phyloP scores from a whole-genome alignment of 768 basidiomycete genomes.

The Tubosaeta sp. region DNA sequence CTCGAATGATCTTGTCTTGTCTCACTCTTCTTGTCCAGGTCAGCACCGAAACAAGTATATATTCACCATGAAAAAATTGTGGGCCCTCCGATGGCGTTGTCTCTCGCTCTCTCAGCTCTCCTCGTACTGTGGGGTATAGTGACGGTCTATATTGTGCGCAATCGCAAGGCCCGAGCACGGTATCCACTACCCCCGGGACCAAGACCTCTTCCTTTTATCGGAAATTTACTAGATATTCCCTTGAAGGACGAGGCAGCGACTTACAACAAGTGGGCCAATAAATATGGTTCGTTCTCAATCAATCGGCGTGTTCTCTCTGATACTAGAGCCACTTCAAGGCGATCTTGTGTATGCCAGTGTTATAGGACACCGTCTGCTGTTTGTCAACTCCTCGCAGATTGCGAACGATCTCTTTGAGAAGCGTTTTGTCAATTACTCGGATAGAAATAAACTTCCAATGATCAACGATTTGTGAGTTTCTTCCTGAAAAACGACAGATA shows the following conservation, averaged over 20 bases:
- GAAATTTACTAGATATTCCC: conserved; percentile 48
- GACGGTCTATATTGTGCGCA: conserved; percentile 16
- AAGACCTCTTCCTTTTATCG: conserved; percentile 46
- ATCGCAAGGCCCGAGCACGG: conserved; percentile 6
- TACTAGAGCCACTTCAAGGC: conserved; percentile 27
- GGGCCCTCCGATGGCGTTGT: conserved; percentile 12
- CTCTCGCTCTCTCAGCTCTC: conserved; percentile 11
- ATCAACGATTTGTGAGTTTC: conserved; percentile 43
- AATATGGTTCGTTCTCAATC: conserved; percentile 27
- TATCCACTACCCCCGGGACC: conserved; percentile 54
- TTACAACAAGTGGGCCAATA: conserved; percentile 41
- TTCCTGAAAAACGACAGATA: neutral
- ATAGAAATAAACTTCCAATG: conserved; percentile 45
- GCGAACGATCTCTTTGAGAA: conserved; percentile 56
- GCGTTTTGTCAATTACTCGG: conserved; percentile 52
- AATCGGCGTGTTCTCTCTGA: neutral
- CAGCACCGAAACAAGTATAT: conserved; percentile 15
- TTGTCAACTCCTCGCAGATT: conserved; percentile 44
- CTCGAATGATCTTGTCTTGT: conserved; percentile 1
- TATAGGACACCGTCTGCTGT: conserved; percentile 45
- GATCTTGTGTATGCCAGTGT: conserved; percentile 51
- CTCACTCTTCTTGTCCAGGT: conserved; percentile 9
- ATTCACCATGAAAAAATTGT: conserved; percentile 2
- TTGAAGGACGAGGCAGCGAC: conserved; percentile 34
- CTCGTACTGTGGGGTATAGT: conserved; percentile 21